Evolutionary conservation across 257 asterid species (phyloP).

Genomic region (Penstemon eatonii): DNA sequence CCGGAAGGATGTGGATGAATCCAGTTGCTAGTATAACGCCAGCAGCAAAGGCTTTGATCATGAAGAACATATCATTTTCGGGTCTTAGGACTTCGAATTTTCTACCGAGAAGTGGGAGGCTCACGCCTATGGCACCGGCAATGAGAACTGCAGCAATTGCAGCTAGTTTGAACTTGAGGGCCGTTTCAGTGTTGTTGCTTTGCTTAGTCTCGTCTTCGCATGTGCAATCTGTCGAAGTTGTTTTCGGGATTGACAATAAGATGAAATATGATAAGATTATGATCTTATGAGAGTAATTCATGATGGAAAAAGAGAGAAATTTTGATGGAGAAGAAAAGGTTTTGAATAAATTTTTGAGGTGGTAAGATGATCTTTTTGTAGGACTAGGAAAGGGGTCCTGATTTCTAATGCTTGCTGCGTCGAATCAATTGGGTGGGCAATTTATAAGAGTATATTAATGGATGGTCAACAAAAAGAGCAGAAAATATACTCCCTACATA

Average conservation of each 20-base stretch:
- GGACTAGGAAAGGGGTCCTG: background rate
- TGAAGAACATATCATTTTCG: slow-evolving; percentile 47
- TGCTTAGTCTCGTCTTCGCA: slow-evolving; percentile 24
- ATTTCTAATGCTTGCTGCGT: slow-evolving; percentile 17
- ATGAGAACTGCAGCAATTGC: slow-evolving; percentile 41
- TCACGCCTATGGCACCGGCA: slow-evolving; percentile 44
- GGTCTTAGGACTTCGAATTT: slow-evolving; percentile 36
- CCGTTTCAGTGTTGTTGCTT: slow-evolving; percentile 26
- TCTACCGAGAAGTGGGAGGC: slow-evolving; percentile 47
- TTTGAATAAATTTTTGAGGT: slow-evolving; percentile 8
- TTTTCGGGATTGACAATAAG: background rate
- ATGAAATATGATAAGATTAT: slow-evolving; percentile 21
- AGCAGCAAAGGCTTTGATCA: slow-evolving; percentile 55
- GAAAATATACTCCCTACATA: background rate
- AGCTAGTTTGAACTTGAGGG: slow-evolving; percentile 41
- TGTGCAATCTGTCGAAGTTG: slow-evolving; percentile 21
- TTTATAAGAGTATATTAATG: background rate
- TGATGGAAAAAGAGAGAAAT: slow-evolving; percentile 22
- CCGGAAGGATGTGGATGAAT: slow-evolving; percentile 52
- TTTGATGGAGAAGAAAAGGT: background rate
- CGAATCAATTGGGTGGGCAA: slow-evolving; percentile 16
- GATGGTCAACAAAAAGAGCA: slow-evolving; percentile 1
- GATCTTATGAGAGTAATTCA: slow-evolving; percentile 24
- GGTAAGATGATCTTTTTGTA: slow-evolving; percentile 1
- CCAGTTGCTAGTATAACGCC: slow-evolving; percentile 55